A percentile compares a stretch with the other conserved stretches of the same genome.
phyloP scores from a whole-genome alignment of 495 filamentous ascomycete species.

The Thozetella sp. region DNA sequence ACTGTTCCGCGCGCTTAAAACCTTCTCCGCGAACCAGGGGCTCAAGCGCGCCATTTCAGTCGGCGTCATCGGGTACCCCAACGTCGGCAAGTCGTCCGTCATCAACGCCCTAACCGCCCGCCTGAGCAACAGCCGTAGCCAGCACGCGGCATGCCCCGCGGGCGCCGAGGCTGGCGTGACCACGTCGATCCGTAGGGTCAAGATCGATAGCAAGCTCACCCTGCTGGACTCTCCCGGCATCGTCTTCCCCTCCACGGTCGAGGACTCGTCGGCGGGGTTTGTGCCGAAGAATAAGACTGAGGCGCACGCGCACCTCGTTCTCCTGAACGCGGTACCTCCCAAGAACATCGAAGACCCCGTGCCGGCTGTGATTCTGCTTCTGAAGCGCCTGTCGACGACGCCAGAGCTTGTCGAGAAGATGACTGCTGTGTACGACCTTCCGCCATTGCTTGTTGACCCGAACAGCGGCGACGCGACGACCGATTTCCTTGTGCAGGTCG shows the following conservation, averaged over 20 bases:
- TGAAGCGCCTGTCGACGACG: constrained; percentile 74
- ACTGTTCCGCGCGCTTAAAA: constrained; percentile 89
- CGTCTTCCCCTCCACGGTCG: constrained; percentile 71
- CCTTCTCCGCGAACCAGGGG: constrained; percentile 80
- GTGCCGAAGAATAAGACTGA: constrained; percentile 64
- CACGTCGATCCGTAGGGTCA: constrained; percentile 83
- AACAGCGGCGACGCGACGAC: constrained; percentile 72
- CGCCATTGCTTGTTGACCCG: constrained; percentile 66
- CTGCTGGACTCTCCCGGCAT: constrained; percentile 95
- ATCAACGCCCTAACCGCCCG: constrained; percentile 91
- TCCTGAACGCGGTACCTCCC: constrained; percentile 89
- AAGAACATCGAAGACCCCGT: constrained; percentile 92
- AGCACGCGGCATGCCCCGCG: constrained; percentile 73
- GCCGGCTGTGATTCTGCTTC: constrained; percentile 78
- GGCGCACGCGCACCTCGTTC: constrained; percentile 80
- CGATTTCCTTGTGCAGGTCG: constrained; percentile 95
- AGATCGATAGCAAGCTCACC: constrained; percentile 93
- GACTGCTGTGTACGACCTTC: constrained; percentile 78
- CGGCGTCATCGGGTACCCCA: constrained; percentile 94
- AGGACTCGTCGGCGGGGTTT: constrained; percentile 31
- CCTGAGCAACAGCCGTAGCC: constrained; percentile 62
- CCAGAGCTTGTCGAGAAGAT: constrained; percentile 74
- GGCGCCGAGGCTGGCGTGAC: constrained; percentile 95
- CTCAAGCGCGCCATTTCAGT: constrained; percentile 89
- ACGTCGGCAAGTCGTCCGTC: constrained; percentile 95